Evolutionary conservation across 352 stramenopile genomes (phyloP).

Genomic region (Globisporangium parvum): DNA sequence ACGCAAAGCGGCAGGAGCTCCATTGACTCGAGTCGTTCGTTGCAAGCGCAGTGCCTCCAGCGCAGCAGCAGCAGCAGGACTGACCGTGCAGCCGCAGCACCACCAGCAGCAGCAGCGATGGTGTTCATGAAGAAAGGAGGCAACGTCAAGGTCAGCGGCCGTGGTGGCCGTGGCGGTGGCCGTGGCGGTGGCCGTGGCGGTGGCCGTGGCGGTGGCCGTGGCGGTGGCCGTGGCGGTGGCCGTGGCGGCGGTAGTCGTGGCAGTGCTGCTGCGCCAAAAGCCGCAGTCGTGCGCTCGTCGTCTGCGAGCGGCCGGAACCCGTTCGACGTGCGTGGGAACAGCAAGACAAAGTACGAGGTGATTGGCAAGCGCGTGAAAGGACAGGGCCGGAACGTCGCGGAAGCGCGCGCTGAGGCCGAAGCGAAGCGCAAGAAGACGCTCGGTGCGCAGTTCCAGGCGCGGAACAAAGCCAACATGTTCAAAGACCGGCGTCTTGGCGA

Average conservation of each 20-base stretch:
- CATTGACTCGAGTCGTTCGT: too few species aligned
- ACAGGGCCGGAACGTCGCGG: conserved; percentile 82
- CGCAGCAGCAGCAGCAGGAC: neutral
- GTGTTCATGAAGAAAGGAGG: conserved; percentile 48
- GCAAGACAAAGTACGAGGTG: conserved; percentile 87
- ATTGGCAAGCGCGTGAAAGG: conserved; percentile 87
- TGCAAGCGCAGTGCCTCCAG: too few species aligned
- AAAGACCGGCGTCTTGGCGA: conserved; percentile 82
- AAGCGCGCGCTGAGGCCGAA: conserved; percentile 76
- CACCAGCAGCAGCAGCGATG: conserved; percentile 1
- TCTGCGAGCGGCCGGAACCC: conserved; percentile 57
- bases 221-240: neutral
- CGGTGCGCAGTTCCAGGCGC: conserved; percentile 68
- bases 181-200: conserved; percentile 9
- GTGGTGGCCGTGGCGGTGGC: conserved; percentile 3
- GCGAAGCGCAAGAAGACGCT: conserved; percentile 84
- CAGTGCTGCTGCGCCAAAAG: conserved; percentile 15
- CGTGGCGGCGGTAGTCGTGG: conserved; percentile 3
- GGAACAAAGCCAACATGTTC: conserved; percentile 89
- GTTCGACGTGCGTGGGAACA: conserved; percentile 87
- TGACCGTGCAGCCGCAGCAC: neutral
- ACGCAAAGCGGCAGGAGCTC: too few species aligned
- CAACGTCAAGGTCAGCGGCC: conserved; percentile 24
- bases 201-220: conserved; percentile 16
- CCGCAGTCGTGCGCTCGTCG: conserved; percentile 14